These are phyloP conservation scores for Byssochlamys sp. DNA, from an alignment of 2,329 filamentous ascomycete genomes.

Conservation along the genomic window DNA sequence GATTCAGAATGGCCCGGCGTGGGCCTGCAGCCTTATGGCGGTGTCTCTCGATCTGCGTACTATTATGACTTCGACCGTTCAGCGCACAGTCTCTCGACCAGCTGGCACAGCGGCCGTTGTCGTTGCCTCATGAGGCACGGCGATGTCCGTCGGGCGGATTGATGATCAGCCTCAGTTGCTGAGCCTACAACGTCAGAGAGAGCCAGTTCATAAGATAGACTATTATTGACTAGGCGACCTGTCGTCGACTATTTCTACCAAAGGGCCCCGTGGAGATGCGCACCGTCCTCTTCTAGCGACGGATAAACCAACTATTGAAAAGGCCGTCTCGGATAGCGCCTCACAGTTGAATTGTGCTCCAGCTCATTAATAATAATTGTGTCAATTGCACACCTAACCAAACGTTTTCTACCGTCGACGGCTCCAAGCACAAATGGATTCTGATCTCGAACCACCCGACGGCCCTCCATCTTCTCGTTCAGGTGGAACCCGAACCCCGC, in stretches of 20 bases:
- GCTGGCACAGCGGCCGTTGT: background rate
- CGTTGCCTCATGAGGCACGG: background rate
- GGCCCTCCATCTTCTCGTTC: conserved; percentile 22
- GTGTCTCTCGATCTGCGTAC: background rate
- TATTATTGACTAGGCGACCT: background rate
- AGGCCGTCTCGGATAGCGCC: background rate
- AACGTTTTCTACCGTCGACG: background rate
- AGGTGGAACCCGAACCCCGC: conserved; percentile 17
- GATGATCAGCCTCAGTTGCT: background rate
- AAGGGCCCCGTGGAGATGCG: background rate
- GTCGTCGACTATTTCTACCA: background rate
- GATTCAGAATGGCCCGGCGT: background rate
- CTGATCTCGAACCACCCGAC: conserved; percentile 18
- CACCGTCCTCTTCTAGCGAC: too few relatives aligned
- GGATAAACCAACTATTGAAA: too few relatives aligned
- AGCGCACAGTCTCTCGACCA: background rate
- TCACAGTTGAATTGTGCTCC: background rate
- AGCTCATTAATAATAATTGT: background rate
- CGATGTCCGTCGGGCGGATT: background rate
- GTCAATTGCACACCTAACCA: background rate
- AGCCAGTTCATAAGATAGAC: background rate
- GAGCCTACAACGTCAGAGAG: background rate
- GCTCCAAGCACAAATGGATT: conserved; percentile 14
- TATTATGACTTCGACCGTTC: background rate
- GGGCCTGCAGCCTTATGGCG: background rate